Percentiles rank a stretch among this genome's conserved stretches.
phyloP scores from a whole-genome alignment of 2,329 filamentous ascomycete genomes.

The Beauveria pseudobassiana region DNA sequence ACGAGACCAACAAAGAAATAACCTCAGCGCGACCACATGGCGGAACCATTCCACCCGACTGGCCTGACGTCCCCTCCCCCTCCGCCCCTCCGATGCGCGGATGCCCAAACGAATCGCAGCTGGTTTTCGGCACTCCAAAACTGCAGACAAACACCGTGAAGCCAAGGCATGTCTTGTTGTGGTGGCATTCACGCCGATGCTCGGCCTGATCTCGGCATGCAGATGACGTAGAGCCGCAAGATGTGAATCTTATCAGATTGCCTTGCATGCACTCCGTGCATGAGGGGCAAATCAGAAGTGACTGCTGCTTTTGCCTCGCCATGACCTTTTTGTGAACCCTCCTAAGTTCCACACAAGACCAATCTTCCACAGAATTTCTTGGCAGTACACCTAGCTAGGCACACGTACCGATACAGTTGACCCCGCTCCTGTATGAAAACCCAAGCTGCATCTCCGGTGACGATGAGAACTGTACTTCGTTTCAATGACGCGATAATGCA shows the following conservation, averaged over 20 bases:
- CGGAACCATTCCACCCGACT: neutral
- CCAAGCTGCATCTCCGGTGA: neutral
- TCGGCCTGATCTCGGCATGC: neutral
- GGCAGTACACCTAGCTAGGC: too few species aligned
- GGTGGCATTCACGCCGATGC: neutral
- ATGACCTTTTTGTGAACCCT: too few species aligned
- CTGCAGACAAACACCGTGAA: neutral
- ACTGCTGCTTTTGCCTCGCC: too few species aligned
- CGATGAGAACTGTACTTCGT: neutral
- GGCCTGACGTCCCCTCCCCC: neutral
- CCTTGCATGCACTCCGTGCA: neutral
- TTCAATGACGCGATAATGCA: neutral
- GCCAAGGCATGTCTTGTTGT: neutral
- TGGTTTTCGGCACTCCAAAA: neutral
- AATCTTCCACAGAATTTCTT: too few species aligned
- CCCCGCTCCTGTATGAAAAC: neutral
- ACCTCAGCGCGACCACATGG: neutral
- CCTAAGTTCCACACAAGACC: too few species aligned
- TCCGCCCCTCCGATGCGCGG: conserved; percentile 2
- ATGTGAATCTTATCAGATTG: neutral
- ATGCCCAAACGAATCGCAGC: neutral
- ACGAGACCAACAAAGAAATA: neutral
- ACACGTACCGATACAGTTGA: too few species aligned
- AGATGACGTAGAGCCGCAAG: neutral
- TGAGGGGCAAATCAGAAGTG: too few species aligned